A percentile compares a stretch with the other conserved stretches of the same genome.
These are phyloP conservation scores for Naganishia onofrii DNA, from an alignment of 768 basidiomycete genomes.

Conservation along the genomic window DNA sequence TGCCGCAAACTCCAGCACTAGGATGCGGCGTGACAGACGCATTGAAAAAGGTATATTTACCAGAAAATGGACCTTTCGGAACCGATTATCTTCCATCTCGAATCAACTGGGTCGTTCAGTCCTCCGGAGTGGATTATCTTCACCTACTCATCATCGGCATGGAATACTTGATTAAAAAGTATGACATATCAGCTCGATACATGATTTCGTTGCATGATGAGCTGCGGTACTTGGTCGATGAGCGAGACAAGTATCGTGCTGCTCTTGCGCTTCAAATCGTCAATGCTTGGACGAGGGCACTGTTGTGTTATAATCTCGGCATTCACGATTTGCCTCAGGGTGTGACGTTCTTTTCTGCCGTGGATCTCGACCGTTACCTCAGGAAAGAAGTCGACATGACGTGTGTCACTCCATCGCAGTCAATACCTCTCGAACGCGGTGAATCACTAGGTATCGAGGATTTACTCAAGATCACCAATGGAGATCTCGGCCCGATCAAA, in stretches of 20 bases:
- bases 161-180: conserved; percentile 77
- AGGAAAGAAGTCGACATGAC: conserved; percentile 96
- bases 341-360: conserved; percentile 94
- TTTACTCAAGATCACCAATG: conserved; percentile 66
- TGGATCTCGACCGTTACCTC: conserved; percentile 84
- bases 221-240: conserved; percentile 84
- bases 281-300: conserved; percentile 87
- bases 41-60: conserved; percentile 83
- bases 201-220: conserved; percentile 97
- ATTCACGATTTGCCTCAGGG: conserved; percentile 95
- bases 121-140: conserved; percentile 95
- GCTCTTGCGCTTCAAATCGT: conserved; percentile 90
- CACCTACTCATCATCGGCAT: conserved; percentile 94
- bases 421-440: conserved; percentile 75
- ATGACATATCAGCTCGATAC: conserved; percentile 83
- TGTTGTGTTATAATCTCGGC: conserved; percentile 88
- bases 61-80: conserved; percentile 60
- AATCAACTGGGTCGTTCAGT: conserved; percentile 99
- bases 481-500: conserved; percentile 50
- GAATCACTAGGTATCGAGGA: conserved; percentile 72
- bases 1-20: conserved; percentile 85
- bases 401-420: conserved; percentile 90
- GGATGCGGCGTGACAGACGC: conserved; percentile 92
- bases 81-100: conserved; percentile 90
- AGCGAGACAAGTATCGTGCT: conserved; percentile 83